phyloP scores from a whole-genome alignment of 2,329 filamentous ascomycete genomes.

The Calonectria honghensis region DNA sequence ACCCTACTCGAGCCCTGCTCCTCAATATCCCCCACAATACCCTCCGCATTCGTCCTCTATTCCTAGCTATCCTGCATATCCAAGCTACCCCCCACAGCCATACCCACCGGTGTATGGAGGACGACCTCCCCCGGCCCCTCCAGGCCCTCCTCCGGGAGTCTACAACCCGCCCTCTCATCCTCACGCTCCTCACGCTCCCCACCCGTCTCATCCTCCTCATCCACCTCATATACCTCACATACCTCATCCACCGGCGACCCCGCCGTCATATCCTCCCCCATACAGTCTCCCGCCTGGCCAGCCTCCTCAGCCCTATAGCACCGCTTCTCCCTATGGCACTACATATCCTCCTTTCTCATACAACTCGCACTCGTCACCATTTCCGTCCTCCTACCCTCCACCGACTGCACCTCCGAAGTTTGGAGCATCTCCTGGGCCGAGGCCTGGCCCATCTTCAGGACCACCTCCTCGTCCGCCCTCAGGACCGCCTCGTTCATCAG shows the following conservation, averaged over 20 bases:
- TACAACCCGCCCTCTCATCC: constrained; percentile 31
- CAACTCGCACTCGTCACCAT: constrained; percentile 45
- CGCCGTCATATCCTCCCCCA: constrained; percentile 48
- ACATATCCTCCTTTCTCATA: constrained; percentile 49
- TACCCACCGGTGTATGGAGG: constrained; percentile 51
- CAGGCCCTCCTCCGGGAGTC: constrained; percentile 45
- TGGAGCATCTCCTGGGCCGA: constrained; percentile 43
- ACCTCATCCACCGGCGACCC: constrained; percentile 34
- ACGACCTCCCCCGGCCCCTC: constrained; percentile 48
- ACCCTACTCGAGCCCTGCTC: constrained; percentile 51
- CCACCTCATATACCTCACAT: too few relatives aligned
- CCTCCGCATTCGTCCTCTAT: constrained; percentile 50
- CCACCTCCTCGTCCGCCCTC: constrained; percentile 42
- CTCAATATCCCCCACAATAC: constrained; percentile 51
- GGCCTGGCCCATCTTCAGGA: constrained; percentile 42
- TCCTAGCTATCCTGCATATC: constrained; percentile 53
- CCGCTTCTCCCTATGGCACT: constrained; percentile 37
- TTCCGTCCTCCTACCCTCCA: constrained; percentile 48
- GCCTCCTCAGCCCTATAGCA: constrained; percentile 34
- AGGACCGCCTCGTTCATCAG: constrained; percentile 42
- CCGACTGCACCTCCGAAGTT: constrained; percentile 47
- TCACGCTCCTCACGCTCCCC: constrained; percentile 37
- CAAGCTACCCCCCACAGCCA: constrained; percentile 50
- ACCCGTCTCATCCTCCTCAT: constrained; percentile 21
- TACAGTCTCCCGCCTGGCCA: constrained; percentile 48